Evolutionary conservation across 2,329 filamentous ascomycete species (phyloP), one percentile per base, ranked within the genome.

Genomic region (Arthrobotrys megalospora): DNA sequence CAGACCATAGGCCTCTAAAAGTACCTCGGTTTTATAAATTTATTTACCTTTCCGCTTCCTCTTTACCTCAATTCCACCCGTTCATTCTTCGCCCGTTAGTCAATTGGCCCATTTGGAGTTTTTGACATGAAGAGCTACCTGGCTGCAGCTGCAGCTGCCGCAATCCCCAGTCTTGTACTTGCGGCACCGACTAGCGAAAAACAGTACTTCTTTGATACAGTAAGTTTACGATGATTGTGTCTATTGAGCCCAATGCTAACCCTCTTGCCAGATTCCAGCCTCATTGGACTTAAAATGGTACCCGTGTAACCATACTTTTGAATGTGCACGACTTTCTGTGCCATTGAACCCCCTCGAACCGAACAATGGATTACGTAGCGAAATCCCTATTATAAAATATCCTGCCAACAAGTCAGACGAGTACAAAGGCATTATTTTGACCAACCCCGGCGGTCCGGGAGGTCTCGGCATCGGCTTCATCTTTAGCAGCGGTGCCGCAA

Each of bases 281-380:
- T 86, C 84, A 77, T 82, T 85, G 79, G 84, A 86, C 65, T 83
- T 88, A 3, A 80, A 81, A 77, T 88, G 86, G 85, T 83, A 85
- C 60, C 84, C 84, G 58, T 88, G 86, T 80, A 84, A 84, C 78
- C 77, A 79, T 1, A 79, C 75, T 32, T 83, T 85, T 67, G 81
- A 83, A 72, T 87, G 86, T 80, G 85, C 86, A 50, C 83, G 86
- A 21, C 83, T 87, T 8, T 86, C 85, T 6, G 85, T 87, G 3
- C 85, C 86, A 8, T 86, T 87, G 84, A 86, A 87, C 80, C 87
- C 87, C 76, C 81, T 83, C 72, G 83, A 85, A 12, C 85, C 85
- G 7, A 75, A 86, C 50, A 84, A 85, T 75, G 81, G 75, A 32
- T 14, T 68, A 3, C 53, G 62, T 12, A 69, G 65, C 38, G 67